Evolutionary conservation across 2,329 filamentous ascomycete genomes (phyloP).

Genomic region (Botrytis paeoniae): DNA sequence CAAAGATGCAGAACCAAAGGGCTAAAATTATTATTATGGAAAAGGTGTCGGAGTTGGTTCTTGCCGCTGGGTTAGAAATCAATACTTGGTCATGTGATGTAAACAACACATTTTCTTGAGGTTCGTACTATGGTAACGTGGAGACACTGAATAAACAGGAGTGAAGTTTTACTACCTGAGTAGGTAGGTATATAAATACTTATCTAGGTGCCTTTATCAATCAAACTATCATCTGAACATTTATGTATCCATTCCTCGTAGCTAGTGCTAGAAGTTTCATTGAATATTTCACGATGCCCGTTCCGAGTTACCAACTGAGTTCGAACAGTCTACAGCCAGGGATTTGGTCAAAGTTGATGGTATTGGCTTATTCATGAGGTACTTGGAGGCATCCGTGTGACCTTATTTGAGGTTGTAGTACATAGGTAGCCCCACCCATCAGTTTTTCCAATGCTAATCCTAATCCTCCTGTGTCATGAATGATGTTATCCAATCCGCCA

Average conservation of each 20-base stretch:
- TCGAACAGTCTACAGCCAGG: not conserved
- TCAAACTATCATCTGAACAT: too few species aligned
- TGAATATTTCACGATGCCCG: not conserved
- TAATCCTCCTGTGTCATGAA: not conserved
- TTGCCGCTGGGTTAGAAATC: constrained; percentile 10
- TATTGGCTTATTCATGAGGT: not conserved
- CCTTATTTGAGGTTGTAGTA: not conserved
- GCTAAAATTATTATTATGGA: not conserved
- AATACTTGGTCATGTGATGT: constrained; percentile 5
- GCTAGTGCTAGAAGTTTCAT: not conserved
- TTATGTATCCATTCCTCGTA: not conserved
- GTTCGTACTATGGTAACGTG: not conserved
- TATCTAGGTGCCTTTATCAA: not conserved
- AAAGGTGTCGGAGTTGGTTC: not conserved
- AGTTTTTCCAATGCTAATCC: not conserved
- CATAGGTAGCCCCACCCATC: not conserved
- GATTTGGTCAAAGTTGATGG: not conserved
- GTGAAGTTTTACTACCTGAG: not conserved
- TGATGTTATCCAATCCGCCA: not conserved
- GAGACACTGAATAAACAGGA: not conserved
- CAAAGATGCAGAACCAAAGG: constrained; percentile 4
- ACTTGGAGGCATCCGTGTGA: not conserved
- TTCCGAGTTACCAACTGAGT: not conserved
- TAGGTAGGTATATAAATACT: not conserved
- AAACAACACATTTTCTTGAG: not conserved